phyloP scores from a whole-genome alignment of 2,329 filamentous ascomycete genomes.

The Colletotrichum horii region DNA sequence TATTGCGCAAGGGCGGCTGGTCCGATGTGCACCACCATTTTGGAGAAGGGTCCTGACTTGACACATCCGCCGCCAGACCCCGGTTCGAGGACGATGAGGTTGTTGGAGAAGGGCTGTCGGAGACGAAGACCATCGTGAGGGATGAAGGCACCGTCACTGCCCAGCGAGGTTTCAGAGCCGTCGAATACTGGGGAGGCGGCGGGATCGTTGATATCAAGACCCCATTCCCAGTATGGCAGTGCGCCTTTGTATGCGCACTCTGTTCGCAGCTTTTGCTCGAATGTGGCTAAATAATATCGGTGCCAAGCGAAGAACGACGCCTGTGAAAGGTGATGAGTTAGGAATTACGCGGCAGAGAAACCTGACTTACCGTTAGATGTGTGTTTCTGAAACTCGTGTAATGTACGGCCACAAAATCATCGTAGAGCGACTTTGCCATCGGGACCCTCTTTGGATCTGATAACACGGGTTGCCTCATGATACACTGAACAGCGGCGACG shows the following conservation, averaged over 20 bases:
- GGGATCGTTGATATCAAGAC: slow-evolving; percentile 27
- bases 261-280: slow-evolving; percentile 17
- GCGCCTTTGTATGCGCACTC: slow-evolving; percentile 22
- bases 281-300: slow-evolving; percentile 17
- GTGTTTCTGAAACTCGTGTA: slow-evolving; percentile 6
- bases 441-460: slow-evolving; percentile 9
- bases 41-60: slow-evolving; percentile 38
- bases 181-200: slow-evolving; percentile 43
- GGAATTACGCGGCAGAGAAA: rapidly evolving
- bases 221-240: slow-evolving; percentile 25
- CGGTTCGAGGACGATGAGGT: slow-evolving; percentile 38
- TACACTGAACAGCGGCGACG: slow-evolving; percentile 31
- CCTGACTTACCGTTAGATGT: slow-evolving; percentile 8
- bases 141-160: slow-evolving; percentile 41
- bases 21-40: slow-evolving; percentile 44
- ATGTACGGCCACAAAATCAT: slow-evolving; percentile 27
- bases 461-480: slow-evolving; percentile 26
- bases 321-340: neutral
- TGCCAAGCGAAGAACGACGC: slow-evolving; percentile 22
- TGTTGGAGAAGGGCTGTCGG: slow-evolving; percentile 13
- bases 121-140: slow-evolving; percentile 26
- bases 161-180: slow-evolving; percentile 41
- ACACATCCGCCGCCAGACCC: slow-evolving; percentile 56
- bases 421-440: slow-evolving; percentile 24
- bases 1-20: slow-evolving; percentile 26